These are phyloP conservation scores for Nephromyces sp. DNA, from an alignment of 169 alveolate species.

Conservation along the genomic window DNA sequence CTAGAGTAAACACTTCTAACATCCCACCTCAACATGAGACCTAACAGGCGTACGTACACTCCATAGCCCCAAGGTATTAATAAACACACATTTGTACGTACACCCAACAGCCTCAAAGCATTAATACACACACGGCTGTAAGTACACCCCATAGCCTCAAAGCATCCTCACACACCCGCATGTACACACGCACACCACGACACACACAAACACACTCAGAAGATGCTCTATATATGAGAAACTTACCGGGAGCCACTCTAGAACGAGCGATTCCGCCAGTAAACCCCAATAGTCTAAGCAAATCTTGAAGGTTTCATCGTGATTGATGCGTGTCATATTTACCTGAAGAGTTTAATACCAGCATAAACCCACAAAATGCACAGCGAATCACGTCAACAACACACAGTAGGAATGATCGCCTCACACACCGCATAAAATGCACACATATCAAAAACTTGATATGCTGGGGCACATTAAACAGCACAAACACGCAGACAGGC, in stretches of 20 bases:
- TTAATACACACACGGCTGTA: neutral
- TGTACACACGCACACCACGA: neutral
- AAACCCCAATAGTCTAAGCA: conserved; percentile 93
- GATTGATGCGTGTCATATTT: conserved; percentile 41
- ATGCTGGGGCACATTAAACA: too few relatives aligned
- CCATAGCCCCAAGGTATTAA: too few relatives aligned
- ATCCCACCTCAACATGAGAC: too few relatives aligned
- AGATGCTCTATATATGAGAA: neutral
- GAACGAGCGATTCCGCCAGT: conserved; percentile 57
- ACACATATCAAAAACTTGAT: conserved; percentile 4
- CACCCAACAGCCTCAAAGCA: neutral
- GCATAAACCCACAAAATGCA: too few relatives aligned
- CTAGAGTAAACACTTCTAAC: too few relatives aligned
- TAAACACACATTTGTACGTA: conserved; percentile 3
- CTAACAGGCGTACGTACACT: too few relatives aligned
- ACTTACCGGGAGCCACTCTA: conserved; percentile 2
- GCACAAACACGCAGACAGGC: too few relatives aligned
- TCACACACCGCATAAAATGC: conserved; percentile 1
- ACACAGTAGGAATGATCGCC: too few relatives aligned
- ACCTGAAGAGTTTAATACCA: neutral
- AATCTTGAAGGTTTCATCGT: conserved; percentile 92
- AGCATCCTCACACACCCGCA: neutral
- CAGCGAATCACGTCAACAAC: too few relatives aligned
- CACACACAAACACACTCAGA: neutral
- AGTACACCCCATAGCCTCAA: neutral